Percentiles rank a stretch among this genome's conserved stretches.
Evolutionary conservation across 345 rosid species (phyloP).

Genomic region (Atalantia buxifolia): DNA sequence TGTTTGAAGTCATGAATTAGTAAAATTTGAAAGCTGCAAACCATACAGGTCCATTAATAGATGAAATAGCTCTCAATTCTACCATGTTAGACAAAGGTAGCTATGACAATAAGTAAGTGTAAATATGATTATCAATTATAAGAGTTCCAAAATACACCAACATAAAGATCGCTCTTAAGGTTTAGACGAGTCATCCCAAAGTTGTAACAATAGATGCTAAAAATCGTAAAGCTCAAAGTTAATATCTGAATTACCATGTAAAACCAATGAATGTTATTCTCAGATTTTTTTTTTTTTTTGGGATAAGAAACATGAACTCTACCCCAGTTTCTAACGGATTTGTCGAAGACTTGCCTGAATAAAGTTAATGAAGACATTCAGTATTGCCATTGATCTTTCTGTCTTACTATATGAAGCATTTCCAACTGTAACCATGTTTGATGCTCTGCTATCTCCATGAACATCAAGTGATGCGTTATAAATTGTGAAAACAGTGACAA

Average conservation of each 20-base stretch:
- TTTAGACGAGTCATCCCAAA: background rate
- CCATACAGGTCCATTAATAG: background rate
- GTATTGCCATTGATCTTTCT: slow-evolving; percentile 66
- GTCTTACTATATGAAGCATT: slow-evolving; percentile 63
- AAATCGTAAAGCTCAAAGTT: background rate
- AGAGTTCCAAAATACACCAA: background rate
- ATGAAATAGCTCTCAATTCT: background rate
- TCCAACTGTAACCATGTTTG: slow-evolving; percentile 60
- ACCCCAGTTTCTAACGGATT: background rate
- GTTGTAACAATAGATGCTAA: background rate
- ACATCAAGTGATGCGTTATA: slow-evolving; percentile 44
- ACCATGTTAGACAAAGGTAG: background rate
- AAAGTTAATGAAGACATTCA: slow-evolving; percentile 64
- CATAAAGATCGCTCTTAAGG: background rate
- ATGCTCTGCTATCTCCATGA: slow-evolving; percentile 33
- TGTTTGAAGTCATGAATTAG: background rate
- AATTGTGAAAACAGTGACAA: slow-evolving; percentile 74
- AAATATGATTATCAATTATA: background rate
- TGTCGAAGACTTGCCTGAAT: slow-evolving; percentile 50
- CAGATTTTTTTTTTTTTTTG: too few species aligned
- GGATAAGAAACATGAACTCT: background rate
- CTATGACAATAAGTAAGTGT: background rate
- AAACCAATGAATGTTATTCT: background rate
- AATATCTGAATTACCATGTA: background rate
- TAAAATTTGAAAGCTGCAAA: background rate